A percentile compares a stretch with the other conserved stretches of the same genome.
phyloP scores from a whole-genome alignment of 257 asterid species.

The Schizonepeta tenuifolia region DNA sequence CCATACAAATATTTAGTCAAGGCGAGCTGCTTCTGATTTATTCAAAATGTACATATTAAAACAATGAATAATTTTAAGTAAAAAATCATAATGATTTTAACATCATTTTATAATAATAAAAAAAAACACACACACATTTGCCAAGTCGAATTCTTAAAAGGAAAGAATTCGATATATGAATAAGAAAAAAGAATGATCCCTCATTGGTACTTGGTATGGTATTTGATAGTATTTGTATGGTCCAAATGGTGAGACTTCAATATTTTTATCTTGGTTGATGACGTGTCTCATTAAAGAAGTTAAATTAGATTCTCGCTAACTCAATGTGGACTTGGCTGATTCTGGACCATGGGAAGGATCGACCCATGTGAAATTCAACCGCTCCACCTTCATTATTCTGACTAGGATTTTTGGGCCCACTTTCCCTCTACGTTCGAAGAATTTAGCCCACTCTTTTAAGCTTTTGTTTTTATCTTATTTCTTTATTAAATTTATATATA shows the following conservation, averaged over 20 bases:
- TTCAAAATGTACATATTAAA: no score
- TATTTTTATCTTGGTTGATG: background rate
- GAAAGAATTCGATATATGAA: no score
- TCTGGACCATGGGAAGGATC: constrained; percentile 25
- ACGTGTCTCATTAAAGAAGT: constrained; percentile 22
- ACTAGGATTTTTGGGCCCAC: constrained; percentile 38
- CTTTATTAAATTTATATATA: no score
- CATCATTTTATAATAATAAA: no score
- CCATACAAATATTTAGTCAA: no score
- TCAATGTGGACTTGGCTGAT: constrained; percentile 30
- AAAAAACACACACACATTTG: no score
- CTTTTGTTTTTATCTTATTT: background rate
- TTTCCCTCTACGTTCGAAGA: background rate
- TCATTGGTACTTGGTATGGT: no score
- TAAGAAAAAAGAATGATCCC: no score
- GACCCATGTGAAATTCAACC: constrained; percentile 38
- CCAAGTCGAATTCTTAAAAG: no score
- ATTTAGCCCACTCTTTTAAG: constrained; percentile 14
- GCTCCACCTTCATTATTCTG: constrained; percentile 27
- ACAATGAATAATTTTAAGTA: no score
- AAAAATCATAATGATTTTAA: no score
- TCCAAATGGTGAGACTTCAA: constrained; percentile 1
- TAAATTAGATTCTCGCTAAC: constrained; percentile 12
- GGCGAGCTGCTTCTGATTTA: no score
- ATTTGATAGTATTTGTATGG: background rate